Conservation (phyloP, 129 eudicot genomes). For the Mikania micrantha region DNA sequence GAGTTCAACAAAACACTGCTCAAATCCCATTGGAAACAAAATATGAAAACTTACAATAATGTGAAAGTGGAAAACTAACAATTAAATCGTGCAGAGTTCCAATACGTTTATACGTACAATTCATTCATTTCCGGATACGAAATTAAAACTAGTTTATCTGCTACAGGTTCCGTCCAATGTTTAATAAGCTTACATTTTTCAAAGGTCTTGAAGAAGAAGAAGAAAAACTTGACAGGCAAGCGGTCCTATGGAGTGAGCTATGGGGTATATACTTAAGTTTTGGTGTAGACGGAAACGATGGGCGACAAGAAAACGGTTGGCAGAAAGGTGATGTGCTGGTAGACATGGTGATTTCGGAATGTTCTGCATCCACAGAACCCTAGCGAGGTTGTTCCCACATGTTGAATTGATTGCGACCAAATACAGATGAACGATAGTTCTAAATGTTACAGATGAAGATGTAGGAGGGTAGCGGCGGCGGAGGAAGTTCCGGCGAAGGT, state of each 20-base stretch:
- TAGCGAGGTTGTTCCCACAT: constrained; percentile 15
- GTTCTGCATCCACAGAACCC: constrained; percentile 13
- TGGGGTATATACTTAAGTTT: constrained; percentile 16
- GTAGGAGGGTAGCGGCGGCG: background rate
- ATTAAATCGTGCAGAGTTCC: background rate
- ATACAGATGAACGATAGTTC: background rate
- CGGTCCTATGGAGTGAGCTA: background rate
- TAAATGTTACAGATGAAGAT: background rate
- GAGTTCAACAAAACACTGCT: background rate
- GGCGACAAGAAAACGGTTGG: constrained; percentile 24
- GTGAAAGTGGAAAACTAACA: background rate
- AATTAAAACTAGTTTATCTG: background rate
- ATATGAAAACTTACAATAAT: background rate
- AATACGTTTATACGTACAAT: background rate
- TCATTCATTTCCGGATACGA: background rate
- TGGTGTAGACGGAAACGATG: constrained; percentile 12
- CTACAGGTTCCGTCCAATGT: no score
- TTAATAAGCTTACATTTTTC: constrained; percentile 41
- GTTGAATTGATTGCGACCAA: constrained; percentile 1
- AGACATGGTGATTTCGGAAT: constrained; percentile 19
- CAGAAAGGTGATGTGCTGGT: constrained; percentile 19
- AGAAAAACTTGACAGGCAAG: background rate
- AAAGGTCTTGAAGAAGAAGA: constrained; percentile 24
- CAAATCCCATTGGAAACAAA: background rate
- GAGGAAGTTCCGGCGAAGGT: constrained; percentile 12